Evolutionary conservation across 345 rosid genomes (phyloP).

Genomic region (Rhodamnia argentea): DNA sequence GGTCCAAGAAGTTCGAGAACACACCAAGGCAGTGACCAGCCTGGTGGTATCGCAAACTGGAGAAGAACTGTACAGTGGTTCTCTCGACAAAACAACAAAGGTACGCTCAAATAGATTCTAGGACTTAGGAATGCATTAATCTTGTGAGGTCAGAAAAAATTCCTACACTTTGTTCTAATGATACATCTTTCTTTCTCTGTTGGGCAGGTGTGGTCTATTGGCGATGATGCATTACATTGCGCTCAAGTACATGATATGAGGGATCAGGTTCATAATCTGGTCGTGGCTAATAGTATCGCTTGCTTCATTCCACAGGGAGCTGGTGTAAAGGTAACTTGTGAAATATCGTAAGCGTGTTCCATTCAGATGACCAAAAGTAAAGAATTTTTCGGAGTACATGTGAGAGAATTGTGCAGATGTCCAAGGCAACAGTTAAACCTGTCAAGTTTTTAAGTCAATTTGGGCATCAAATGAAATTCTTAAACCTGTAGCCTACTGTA

Average conservation of each 20-base stretch:
- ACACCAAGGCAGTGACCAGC: conserved; percentile 55
- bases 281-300: conserved; percentile 29
- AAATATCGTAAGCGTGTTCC: neutral
- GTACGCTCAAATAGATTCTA: conserved; percentile 10
- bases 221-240: conserved; percentile 23
- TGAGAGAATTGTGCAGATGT: neutral
- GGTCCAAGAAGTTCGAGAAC: conserved; percentile 47
- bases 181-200: neutral
- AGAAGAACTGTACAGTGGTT: conserved; percentile 52
- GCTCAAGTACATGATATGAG: conserved; percentile 55
- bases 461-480: neutral
- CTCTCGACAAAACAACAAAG: conserved; percentile 50
- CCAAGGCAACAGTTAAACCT: neutral
- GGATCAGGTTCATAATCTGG: conserved; percentile 51
- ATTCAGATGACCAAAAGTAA: neutral
- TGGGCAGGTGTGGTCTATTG: conserved; percentile 44
- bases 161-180: neutral
- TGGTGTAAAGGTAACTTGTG: conserved; percentile 46
- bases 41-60: conserved; percentile 40
- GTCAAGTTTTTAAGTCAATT: no score
- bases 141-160: neutral
- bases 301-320: conserved; percentile 69
- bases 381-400: neutral
- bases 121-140: neutral
- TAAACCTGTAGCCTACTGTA: neutral